Base-by-base conservation (phyloP, 1,284 basidiomycete species). In the Rhodotorula mucilaginosa region DNA sequence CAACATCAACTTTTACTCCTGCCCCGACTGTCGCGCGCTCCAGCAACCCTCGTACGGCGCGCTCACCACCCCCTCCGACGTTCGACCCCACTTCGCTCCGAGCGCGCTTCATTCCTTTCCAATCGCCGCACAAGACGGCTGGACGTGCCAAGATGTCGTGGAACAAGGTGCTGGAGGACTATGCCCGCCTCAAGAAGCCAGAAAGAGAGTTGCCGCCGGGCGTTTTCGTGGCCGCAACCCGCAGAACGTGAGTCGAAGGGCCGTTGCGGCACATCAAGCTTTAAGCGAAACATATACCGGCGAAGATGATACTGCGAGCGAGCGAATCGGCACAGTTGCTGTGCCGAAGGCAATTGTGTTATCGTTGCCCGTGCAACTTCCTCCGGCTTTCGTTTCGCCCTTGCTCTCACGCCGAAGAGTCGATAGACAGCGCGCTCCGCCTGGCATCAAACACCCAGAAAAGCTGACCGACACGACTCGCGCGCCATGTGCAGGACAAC, bases 201-300 rank as follows among this genome's bases (percentile, higher is more conserved):
- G 75, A 83, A 4, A 82, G 79, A 1, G 74, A 79, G 2, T 81
- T 93, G 8, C 87, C 90, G 0, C 77, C 84, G 0, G 86, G 87
- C 0, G 79, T 90, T 44, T 84, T 89, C 23, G 88, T 93, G 73
- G 81, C 85, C n/a, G 83, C 87, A 72, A 87, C 86, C 18, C 81
- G 84, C 3, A 83, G 83, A 48, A 70, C 66, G 73, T 75, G 39
- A n/a, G 69, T 31, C 8, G n/a, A 10, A 13, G 39, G 12, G 39
- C 8, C 39, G 7, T 10, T 2, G 12, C 10, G 39, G 5, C 39
- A 12, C 39, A 8, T 39, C 39, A 39, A 26, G 26, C 26, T 26
- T 26, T 26, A 26, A 12, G 39, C 39, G 39, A 39, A 8, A 6
- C 10, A 8, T 39, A 7, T 39, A 44, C 39, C 39, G 39, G 10